phyloP scores from a whole-genome alignment of 768 basidiomycete species.

The Lactarius quietus region DNA sequence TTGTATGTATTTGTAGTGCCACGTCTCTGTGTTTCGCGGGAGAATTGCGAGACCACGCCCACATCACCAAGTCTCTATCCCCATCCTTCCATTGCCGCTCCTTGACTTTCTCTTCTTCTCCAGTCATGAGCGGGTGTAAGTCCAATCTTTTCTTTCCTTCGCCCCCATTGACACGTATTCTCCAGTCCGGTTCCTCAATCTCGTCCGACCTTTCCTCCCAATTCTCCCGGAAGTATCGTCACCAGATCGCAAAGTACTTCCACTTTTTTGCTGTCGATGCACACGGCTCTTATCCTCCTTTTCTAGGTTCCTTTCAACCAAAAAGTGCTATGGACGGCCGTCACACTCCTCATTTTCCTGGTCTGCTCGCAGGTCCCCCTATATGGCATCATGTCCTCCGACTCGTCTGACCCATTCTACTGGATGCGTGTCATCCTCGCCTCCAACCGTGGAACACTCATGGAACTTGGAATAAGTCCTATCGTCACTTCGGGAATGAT shows the following conservation, averaged over 20 bases:
- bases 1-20: conserved; percentile 26
- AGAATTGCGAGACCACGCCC: background rate
- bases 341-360: conserved; percentile 98
- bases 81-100: conserved; percentile 24
- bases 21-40: conserved; percentile 17
- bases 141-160: conserved; percentile 25
- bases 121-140: conserved; percentile 79
- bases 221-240: conserved; percentile 97
- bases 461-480: conserved; percentile 98
- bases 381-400: conserved; percentile 99
- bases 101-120: conserved; percentile 26
- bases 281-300: background rate
- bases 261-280: conserved; percentile 9
- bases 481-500: conserved; percentile 99
- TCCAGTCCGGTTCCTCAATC: conserved; percentile 93
- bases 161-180: background rate
- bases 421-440: conserved; percentile 99
- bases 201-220: conserved; percentile 96
- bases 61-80: conserved; percentile 1
- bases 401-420: conserved; percentile 98
- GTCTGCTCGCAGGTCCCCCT: conserved; percentile 99
- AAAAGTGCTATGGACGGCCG: conserved; percentile 98
- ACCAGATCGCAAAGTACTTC: conserved; percentile 87
- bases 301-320: conserved; percentile 93
- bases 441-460: conserved; percentile 96